These are phyloP conservation scores for Starmerella apicola DNA, from an alignment of 805 yeast genomes.

Conservation along the genomic window DNA sequence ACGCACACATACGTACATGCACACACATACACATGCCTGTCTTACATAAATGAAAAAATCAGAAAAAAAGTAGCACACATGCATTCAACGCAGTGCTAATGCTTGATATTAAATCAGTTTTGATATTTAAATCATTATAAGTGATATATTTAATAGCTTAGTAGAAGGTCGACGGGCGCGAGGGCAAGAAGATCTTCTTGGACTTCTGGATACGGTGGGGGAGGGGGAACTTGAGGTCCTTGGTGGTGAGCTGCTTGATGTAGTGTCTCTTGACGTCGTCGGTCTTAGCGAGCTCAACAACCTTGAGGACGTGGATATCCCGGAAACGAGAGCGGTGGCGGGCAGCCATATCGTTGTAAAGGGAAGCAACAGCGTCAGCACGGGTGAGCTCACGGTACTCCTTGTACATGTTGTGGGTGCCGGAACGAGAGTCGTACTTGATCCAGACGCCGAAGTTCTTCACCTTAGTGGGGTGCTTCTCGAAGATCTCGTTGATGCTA, in stretches of 20 bases:
- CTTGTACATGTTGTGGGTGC: constrained; percentile 99
- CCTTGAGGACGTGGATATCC: constrained; percentile 98
- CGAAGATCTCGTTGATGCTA: constrained; percentile 79
- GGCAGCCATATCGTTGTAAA: constrained; percentile 99
- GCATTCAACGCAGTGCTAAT: neutral
- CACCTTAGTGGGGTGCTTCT: constrained; percentile 96
- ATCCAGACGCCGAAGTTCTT: constrained; percentile 99
- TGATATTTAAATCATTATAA: constrained; percentile 1
- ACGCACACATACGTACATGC: neutral
- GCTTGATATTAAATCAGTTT: no score
- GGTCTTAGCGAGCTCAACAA: constrained; percentile 94
- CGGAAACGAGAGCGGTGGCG: constrained; percentile 99
- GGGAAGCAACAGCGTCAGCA: constrained; percentile 95
- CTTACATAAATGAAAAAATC: no score
- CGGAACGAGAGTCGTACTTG: constrained; percentile 99
- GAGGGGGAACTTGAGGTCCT: constrained; percentile 98
- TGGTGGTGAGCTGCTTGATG: constrained; percentile 90
- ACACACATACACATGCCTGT: neutral
- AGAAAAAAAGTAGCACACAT: neutral
- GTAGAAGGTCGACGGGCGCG: constrained; percentile 96
- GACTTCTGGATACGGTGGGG: constrained; percentile 98
- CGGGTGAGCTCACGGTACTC: constrained; percentile 99
- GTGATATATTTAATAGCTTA: constrained; percentile 33
- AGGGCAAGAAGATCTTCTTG: constrained; percentile 74
- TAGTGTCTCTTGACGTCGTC: constrained; percentile 99